These are phyloP conservation scores for Fusarium sp. DNA, from an alignment of 2,329 filamentous ascomycete genomes.

Conservation along the genomic window DNA sequence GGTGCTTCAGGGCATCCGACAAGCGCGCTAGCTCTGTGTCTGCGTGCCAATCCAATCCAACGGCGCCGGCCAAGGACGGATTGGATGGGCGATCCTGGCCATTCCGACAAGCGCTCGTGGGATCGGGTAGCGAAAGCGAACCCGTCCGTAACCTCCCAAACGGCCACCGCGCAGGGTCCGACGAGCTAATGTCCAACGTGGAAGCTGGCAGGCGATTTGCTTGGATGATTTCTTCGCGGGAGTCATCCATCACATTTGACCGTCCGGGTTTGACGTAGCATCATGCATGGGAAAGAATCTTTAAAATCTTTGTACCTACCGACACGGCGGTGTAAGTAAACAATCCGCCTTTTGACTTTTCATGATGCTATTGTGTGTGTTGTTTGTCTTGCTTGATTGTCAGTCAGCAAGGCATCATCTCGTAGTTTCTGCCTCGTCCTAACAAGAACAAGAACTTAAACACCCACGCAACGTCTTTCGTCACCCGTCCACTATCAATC, in stretches of 20 bases:
- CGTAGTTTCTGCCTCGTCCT: not conserved
- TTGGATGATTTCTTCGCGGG: constrained; percentile 9
- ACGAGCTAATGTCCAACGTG: constrained; percentile 40
- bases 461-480: not conserved
- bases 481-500: not conserved
- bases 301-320: constrained; percentile 3
- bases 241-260: constrained; percentile 9
- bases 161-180: constrained; percentile 28
- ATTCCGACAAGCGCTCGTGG: not conserved
- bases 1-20: not conserved
- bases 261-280: not conserved
- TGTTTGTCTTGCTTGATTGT: not conserved
- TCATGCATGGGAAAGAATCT: constrained; percentile 14
- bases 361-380: not conserved
- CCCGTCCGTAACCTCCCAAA: not conserved
- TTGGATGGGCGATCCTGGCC: not conserved
- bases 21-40: not conserved
- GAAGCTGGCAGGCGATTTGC: constrained; percentile 30
- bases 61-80: constrained; percentile 11
- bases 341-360: not conserved
- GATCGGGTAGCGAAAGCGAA: constrained; percentile 25
- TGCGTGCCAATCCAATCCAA: constrained; percentile 11
- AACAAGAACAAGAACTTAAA: not conserved
- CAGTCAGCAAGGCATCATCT: not conserved
- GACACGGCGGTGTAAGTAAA: constrained; percentile 2